Base-by-base conservation (phyloP, 352 stramenopile species). In the Elongisporangium anandrum region DNA sequence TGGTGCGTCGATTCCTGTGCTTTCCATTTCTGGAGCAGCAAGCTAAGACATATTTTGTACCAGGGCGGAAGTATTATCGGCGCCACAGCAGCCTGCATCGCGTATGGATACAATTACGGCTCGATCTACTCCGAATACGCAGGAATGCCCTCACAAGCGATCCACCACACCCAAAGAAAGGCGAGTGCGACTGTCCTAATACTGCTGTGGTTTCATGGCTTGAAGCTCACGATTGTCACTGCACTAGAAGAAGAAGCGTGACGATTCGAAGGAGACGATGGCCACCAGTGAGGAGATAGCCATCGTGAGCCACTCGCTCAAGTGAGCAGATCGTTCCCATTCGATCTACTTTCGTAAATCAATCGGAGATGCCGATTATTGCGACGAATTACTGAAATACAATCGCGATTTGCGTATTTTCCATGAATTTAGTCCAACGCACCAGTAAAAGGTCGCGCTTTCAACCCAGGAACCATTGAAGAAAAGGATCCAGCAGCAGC, bases 41-140 rank as follows among this genome's bases (percentile, higher is more conserved):
- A 17, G 17, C 34, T 45, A 4, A 39, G 29, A 8, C 5, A 45
- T 45, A 2, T 15, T 3, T 17, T 45, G 34, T 45, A 12, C 12
- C 34, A 45, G 34, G 13, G 34, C 2, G 79, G 79, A 21, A 82
- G 68, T 47, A 71, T 85, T n/a, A 81, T 88, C 19, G 79, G 79
- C 0, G 69, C 63, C 1, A 58, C 75, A 1, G 69, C 68, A 3
- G 68, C 76, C 19, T 65, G 67, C 52, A 52, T 81, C 7, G 73
- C 65, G 6, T 85, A 87, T 60, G 62, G 58, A 49, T 84, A 82
- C 70, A 89, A 89, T 65, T 89, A 89, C 50, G 70, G 65, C 26
- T 85, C 79, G 6, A 63, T 87, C 16, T 89, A 87, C 61, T 72
- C 71, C 51, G 81, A 68, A 64, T 59, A 81, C 45, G 64, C 58